Evolutionary conservation across 2,329 filamentous ascomycete genomes (phyloP).

Genomic region (Fusarium subtropicale): DNA sequence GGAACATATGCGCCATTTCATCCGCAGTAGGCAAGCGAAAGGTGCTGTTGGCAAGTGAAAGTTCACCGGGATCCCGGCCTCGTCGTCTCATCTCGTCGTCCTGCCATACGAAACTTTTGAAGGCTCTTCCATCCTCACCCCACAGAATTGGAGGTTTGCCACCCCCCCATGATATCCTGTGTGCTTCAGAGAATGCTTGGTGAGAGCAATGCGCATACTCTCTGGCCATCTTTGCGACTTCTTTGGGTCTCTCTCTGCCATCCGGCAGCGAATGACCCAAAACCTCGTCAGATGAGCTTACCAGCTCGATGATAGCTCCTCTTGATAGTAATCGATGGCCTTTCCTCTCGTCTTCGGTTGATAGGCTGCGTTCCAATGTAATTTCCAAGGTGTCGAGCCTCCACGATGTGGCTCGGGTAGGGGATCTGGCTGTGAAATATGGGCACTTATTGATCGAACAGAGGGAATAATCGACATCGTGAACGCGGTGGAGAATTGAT

Average conservation of each 20-base stretch:
- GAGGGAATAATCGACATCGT: background rate
- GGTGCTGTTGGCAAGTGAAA: background rate
- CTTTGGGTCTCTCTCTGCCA: background rate
- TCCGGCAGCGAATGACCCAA: background rate
- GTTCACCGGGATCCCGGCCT: too few species aligned
- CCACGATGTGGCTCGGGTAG: background rate
- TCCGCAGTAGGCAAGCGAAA: background rate
- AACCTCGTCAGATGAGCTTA: background rate
- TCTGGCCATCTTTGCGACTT: background rate
- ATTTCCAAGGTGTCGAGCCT: constrained; percentile 7
- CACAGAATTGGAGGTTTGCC: background rate
- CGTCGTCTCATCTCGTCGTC: background rate
- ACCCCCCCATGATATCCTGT: background rate
- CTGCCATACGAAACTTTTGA: background rate
- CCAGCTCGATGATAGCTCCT: background rate
- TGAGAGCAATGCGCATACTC: fast-evolving
- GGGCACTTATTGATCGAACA: background rate
- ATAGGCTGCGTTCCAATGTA: background rate
- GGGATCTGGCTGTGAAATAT: background rate
- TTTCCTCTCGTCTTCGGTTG: background rate
- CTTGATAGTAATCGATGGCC: too few species aligned
- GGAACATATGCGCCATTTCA: too few species aligned
- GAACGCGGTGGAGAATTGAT: background rate
- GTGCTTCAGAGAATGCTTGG: background rate
- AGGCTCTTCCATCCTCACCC: background rate